Evolutionary conservation across 768 basidiomycete species (phyloP), one percentile per base, ranked within the genome.

Genomic region (Tulasnella sp.): DNA sequence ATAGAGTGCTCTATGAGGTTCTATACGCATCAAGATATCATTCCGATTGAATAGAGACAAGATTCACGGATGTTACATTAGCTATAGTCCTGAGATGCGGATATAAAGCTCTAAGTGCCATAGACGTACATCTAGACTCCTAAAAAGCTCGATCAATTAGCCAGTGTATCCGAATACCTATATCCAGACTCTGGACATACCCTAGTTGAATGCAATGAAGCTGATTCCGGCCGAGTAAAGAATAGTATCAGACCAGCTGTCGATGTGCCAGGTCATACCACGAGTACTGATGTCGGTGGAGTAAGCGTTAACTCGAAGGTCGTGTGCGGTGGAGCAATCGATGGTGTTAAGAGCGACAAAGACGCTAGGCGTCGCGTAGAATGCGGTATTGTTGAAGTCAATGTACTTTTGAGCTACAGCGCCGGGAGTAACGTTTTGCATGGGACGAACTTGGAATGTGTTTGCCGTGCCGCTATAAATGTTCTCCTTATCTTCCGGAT

Each of bases 261-360:
- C 66, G 36, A 69, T 36, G 62, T 73, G 64, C 74, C 74, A 75
- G 19, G 73, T 73, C 2, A 75, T 11, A 19, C 72, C 74, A 3
- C 19, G 37, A 26, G 44, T 59, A 8, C 35, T 47, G 35, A 74
- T 63, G 29, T 35, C 22, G 71, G 44, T 63, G 22, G 32, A 17
- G 37, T 41, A 40, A 16, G 63, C 22, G 1, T 32, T 19, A 22
- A 65, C 11, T n/a, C 73, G 62, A 26, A 72, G 9, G 66, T 37
- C n/a, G 5, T 2, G 6, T 26, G 47, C 47, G 59, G 9, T 19
- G 69, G 47, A 70, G 35, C 39, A n/a, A 40, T 74, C 73, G 22
- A 74, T 7, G 40, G 8, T 17, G 69, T 74, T 74, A 34, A 74
- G n/a, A 32, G 59, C 73, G 29, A 41, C 17, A 32, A 74, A 59